Evolutionary conservation across 768 basidiomycete species (phyloP).

Genomic region (Rhizopogon sp.): DNA sequence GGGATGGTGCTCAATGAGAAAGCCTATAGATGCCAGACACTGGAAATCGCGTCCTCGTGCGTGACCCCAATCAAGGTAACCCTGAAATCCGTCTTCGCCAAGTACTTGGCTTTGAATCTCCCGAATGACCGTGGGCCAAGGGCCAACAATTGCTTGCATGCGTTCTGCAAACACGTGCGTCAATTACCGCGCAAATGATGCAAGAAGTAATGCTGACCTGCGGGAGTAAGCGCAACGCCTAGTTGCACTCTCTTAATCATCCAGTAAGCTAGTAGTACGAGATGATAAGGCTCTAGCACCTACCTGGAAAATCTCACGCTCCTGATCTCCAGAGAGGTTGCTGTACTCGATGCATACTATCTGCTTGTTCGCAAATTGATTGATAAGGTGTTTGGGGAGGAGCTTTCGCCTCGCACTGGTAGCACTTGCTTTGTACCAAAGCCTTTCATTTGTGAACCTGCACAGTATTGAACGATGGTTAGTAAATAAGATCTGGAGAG

Average conservation of each 20-base stretch:
- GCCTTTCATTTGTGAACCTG: slow-evolving; percentile 30
- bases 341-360: slow-evolving; percentile 52
- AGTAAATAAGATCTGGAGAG: background rate
- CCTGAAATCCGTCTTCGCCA: slow-evolving; percentile 30
- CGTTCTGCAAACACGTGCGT: slow-evolving; percentile 32
- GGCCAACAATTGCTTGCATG: slow-evolving; percentile 44
- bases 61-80: slow-evolving; percentile 38
- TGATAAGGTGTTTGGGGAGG: slow-evolving; percentile 28
- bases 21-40: slow-evolving; percentile 34
- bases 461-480: background rate
- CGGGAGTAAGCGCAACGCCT: slow-evolving; percentile 45
- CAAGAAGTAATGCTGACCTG: slow-evolving; percentile 28
- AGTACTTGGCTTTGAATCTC: slow-evolving; percentile 32
- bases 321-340: slow-evolving; percentile 43
- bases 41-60: slow-evolving; percentile 44
- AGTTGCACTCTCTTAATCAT: slow-evolving; percentile 42
- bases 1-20: slow-evolving; percentile 26
- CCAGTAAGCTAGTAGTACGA: background rate
- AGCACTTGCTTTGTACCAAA: slow-evolving; percentile 29
- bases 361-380: slow-evolving; percentile 38
- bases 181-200: background rate
- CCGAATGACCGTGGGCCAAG: slow-evolving; percentile 38
- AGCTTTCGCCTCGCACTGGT: slow-evolving; percentile 21
- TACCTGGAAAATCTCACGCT: slow-evolving; percentile 65
- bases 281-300: slow-evolving; percentile 5